Base-by-base conservation (phyloP, 2,329 filamentous ascomycete species). In the Xylariaceae sp. region DNA sequence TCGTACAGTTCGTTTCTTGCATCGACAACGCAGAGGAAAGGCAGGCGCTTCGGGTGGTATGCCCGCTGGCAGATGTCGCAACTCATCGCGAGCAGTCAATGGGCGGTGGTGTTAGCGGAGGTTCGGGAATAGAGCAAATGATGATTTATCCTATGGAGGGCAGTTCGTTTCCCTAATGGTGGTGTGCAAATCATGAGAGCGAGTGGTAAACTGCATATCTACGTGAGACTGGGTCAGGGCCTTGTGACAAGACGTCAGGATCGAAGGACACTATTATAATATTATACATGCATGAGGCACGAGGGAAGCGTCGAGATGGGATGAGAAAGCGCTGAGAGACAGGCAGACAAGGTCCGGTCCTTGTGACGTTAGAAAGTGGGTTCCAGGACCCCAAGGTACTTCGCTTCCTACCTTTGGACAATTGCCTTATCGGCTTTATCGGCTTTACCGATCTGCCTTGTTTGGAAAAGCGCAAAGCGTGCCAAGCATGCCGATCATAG, bases 11-110 rank as follows among this genome's bases (percentile, higher is more conserved):
- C 74, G 64, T 87, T 91, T 45, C 87, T 82, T 40, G 85, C 86
- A 73, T 91, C 89, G 41, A 87, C 82, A 21, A 81, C 76, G 69
- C 88, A 92, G 63, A 89, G 76, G 64, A 89, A 88, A 10, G 83
- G 83, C 49, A 85, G 71, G 65, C 76, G 80, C 60, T 77, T 74
- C n/a, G 77, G 64, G 59, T 81, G 77, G 71, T 82, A 76, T 65
- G 74, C 70, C 65, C 82, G 77, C 70, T 77, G 75, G 70, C 88
- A 91, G 70, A 89, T 82, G 69, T 85, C 80, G 75, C 88, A 91
- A 67, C 82, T 83, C 85, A 90, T 89, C 55, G 67, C 74, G 71
- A 18, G 35, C 11, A 21, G 27, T 29, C 16, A 20, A 43, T 35
- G 26, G 24, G 21, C 18, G 21, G 29, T 6, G 20, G 40, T 24